Evolutionary conservation across 2,329 filamentous ascomycete genomes (phyloP).

Genomic region (Alternaria triticimaculans): DNA sequence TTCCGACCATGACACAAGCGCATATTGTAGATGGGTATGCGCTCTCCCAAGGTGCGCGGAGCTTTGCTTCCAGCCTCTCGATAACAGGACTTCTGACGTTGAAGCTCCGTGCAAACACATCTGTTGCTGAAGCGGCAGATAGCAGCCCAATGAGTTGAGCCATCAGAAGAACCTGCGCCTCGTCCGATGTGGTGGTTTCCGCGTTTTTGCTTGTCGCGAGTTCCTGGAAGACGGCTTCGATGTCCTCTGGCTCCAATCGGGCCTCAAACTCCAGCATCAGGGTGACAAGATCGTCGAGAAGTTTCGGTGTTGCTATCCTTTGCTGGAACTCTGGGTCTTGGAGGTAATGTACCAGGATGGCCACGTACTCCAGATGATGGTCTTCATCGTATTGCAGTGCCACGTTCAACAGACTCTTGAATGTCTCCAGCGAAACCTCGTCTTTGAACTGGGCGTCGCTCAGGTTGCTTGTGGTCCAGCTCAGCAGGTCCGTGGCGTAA

Average conservation of each 20-base stretch:
- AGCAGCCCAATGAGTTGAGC: constrained; percentile 42
- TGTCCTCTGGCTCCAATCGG: constrained; percentile 34
- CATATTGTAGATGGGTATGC: constrained; percentile 40
- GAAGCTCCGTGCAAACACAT: constrained; percentile 40
- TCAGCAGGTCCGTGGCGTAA: constrained; percentile 44
- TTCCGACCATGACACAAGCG: constrained; percentile 48
- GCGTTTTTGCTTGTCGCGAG: constrained; percentile 34
- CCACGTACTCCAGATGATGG: constrained; percentile 42
- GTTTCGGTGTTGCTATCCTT: constrained; percentile 38
- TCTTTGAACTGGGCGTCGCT: constrained; percentile 43
- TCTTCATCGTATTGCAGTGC: constrained; percentile 42
- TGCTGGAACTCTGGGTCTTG: constrained; percentile 45
- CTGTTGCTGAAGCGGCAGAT: constrained; percentile 43
- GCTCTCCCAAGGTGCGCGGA: constrained; percentile 21
- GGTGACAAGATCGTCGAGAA: constrained; percentile 36
- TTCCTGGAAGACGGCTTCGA: constrained; percentile 36
- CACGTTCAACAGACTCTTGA: constrained; percentile 36
- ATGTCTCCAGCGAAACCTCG: constrained; percentile 35
- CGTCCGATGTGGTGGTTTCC: constrained; percentile 31
- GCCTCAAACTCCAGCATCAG: constrained; percentile 42
- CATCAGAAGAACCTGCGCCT: constrained; percentile 35
- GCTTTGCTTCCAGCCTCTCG: constrained; percentile 34
- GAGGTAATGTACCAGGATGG: constrained; percentile 44
- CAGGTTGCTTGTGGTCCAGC: constrained; percentile 46
- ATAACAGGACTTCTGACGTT: constrained; percentile 35